phyloP scores from a whole-genome alignment of 164 flowering plant genomes.

The Malania oleifera region DNA sequence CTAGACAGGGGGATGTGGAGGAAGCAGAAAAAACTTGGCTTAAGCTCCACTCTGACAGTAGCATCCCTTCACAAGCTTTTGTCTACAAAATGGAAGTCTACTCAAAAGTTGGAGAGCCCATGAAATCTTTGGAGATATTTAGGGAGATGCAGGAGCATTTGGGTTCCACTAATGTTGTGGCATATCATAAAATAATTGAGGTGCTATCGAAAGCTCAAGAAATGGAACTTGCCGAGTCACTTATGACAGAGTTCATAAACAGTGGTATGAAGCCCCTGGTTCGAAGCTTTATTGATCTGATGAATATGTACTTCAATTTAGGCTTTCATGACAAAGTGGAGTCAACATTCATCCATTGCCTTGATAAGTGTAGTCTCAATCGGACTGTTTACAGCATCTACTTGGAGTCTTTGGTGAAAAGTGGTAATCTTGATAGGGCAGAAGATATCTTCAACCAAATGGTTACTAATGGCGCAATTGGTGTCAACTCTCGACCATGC shows the following conservation, averaged over 20 bases:
- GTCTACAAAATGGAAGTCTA: constrained; percentile 74
- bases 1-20: constrained; percentile 68
- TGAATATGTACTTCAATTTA: constrained; percentile 58
- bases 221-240: constrained; percentile 59
- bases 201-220: constrained; percentile 63
- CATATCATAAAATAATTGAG: constrained; percentile 82
- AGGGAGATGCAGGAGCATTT: constrained; percentile 48
- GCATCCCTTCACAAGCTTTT: constrained; percentile 62
- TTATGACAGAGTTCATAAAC: constrained; percentile 62
- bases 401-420: constrained; percentile 66
- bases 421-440: constrained; percentile 56
- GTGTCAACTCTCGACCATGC: constrained; percentile 59
- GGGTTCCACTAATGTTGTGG: constrained; percentile 40
- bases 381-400: constrained; percentile 52
- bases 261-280: constrained; percentile 68
- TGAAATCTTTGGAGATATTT: constrained; percentile 65
- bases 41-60: constrained; percentile 36
- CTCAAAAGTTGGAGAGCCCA: constrained; percentile 53
- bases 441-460: constrained; percentile 65
- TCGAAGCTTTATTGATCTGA: constrained; percentile 56
- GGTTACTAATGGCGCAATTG: constrained; percentile 48
- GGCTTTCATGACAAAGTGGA: constrained; percentile 64
- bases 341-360: constrained; percentile 49
- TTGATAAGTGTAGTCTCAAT: constrained; percentile 61
- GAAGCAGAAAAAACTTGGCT: constrained; percentile 75